Conservation (phyloP, 78 protist species). For the Pelomyxa schiedti region DNA sequence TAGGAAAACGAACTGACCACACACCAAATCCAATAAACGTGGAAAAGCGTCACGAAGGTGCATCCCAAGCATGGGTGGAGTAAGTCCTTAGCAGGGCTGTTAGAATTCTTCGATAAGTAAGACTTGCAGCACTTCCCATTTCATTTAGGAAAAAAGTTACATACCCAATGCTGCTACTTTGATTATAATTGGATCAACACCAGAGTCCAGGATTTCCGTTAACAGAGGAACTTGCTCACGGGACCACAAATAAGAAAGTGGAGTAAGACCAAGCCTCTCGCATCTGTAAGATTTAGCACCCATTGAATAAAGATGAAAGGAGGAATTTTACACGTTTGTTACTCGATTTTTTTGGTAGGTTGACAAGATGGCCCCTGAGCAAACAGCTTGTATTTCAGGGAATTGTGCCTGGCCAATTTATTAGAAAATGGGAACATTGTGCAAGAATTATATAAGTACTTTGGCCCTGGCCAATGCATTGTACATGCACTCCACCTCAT, state of each 20-base stretch:
- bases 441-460: no score
- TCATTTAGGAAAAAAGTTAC: neutral
- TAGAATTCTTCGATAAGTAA: no score
- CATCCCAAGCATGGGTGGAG: neutral
- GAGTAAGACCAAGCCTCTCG: conserved; percentile 57
- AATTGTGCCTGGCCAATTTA: neutral
- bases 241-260: conserved; percentile 80
- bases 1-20: neutral
- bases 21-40: no score
- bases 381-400: conserved; percentile 73
- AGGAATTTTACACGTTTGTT: conserved; percentile 48
- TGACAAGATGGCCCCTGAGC: conserved; percentile 87
- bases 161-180: conserved; percentile 77
- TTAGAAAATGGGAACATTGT: no score
- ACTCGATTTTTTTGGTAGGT: conserved; percentile 90
- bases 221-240: conserved; percentile 61
- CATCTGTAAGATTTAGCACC: conserved; percentile 8
- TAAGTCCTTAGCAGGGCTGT: no score
- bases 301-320: neutral
- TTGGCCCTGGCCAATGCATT: no score
- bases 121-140: no score
- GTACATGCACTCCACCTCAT: conserved; percentile 85
- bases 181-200: conserved; percentile 59
- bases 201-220: conserved; percentile 59
- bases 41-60: conserved; percentile 28